These are phyloP conservation scores for Lagenidium sp. DNA, from an alignment of 352 stramenopile species.

Conservation along the genomic window DNA sequence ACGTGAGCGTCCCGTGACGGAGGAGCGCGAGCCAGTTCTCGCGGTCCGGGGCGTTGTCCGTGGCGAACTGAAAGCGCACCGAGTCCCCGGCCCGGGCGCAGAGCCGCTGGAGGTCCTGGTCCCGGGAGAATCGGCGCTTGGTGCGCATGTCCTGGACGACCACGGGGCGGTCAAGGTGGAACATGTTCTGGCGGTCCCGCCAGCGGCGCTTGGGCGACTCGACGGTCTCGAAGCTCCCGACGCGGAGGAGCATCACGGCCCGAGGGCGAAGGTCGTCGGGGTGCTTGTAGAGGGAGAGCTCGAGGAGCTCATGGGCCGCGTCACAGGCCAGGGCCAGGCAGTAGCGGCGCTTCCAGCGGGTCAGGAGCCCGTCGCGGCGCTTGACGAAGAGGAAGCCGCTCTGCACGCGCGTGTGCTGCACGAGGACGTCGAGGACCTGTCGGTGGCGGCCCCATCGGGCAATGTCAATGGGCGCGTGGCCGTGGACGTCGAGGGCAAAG, in stretches of 20 bases:
- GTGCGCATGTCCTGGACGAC: constrained; percentile 32
- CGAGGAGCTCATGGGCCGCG: constrained; percentile 22
- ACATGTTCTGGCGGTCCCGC: constrained; percentile 31
- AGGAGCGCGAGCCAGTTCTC: constrained; percentile 32
- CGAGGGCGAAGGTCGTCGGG: constrained; percentile 25
- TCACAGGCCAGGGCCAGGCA: constrained; percentile 48
- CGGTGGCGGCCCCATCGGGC: constrained; percentile 36
- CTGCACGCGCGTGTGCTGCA: constrained; percentile 31
- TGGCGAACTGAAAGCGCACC: constrained; percentile 29
- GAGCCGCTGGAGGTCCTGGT: not conserved
- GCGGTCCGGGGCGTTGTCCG: constrained; percentile 18
- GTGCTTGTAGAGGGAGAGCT: constrained; percentile 43
- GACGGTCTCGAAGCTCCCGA: constrained; percentile 13
- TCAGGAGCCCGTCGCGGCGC: constrained; percentile 5
- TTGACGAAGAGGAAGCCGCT: constrained; percentile 51
- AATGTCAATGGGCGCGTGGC: constrained; percentile 51
- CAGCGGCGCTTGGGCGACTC: constrained; percentile 12
- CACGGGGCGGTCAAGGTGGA: constrained; percentile 25
- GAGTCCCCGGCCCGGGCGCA: constrained; percentile 4
- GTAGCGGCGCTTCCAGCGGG: constrained; percentile 52
- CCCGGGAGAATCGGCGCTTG: constrained; percentile 14
- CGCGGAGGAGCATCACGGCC: constrained; percentile 35
- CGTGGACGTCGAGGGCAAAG: constrained; percentile 41
- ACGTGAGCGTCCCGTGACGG: not conserved
- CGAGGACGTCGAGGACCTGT: constrained; percentile 32